Evolutionary conservation across 1,284 basidiomycete species (phyloP), one percentile per base, ranked within the genome.

Genomic region (Ustilago curta): DNA sequence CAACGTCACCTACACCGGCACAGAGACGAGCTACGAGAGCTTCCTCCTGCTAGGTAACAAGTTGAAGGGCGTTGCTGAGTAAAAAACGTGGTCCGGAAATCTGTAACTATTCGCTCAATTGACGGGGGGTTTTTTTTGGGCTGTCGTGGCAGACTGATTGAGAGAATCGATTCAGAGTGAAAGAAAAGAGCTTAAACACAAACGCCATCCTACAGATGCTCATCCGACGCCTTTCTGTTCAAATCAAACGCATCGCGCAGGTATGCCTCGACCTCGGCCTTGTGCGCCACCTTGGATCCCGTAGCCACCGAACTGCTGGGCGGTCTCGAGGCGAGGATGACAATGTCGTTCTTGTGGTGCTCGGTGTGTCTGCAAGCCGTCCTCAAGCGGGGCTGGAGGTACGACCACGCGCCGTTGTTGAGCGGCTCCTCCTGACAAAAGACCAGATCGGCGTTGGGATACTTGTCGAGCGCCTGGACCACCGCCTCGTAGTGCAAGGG

Each of bases 401-500:
- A 96, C 42, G 93, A 95, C 35, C 93, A 91, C 16, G 85, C 85
- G 58, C 84, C 84, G 69, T 86, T 86, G 88, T 97, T 97, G 70
- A 97, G 86, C 7, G 94, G 94, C 86, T 96, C 92, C 80, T 91
- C 91, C 87, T 97, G 95, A 81, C 91, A 93, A 93, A 94, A 97
- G 57, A 94, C 87, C 45, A 97, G 85, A 77, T 93, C 91, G 29
- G 95, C 93, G 85, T 99, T 97, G 73, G 95, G 93, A 88, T 97
- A 99, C 87, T 91, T 91, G 88, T 99, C 96, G 40, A 84, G 59
- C 27, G 69, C 67, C 61, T 72, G 61, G 18, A 77, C 67, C 12
- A 84, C 61, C 9, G 80, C 66, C 81, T 97, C 95, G 85, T 98
- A 98, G 51, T 97, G 95, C 89, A 99, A 92, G 1, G 96, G 97